Conservation (phyloP, 805 yeast genomes). For the Suhomyces kilbournensis region DNA sequence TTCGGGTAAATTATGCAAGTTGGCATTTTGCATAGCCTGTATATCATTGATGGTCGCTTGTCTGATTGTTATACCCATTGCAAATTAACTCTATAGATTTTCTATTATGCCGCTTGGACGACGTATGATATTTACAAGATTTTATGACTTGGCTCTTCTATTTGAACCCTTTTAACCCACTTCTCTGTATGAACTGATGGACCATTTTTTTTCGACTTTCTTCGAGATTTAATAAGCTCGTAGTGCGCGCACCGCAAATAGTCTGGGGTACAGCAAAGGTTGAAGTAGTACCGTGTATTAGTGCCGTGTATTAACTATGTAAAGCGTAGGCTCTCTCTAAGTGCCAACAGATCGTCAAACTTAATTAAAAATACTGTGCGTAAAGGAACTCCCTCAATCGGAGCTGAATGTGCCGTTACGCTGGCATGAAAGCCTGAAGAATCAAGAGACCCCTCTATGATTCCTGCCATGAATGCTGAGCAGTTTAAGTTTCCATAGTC, state of each 20-base stretch:
- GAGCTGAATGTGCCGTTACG: constrained; percentile 82
- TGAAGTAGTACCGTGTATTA: not conserved
- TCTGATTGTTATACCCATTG: constrained; percentile 83
- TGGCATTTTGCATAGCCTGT: constrained; percentile 95
- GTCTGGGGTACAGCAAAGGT: not conserved
- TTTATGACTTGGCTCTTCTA: not conserved
- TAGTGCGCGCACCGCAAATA: not conserved
- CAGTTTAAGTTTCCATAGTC: constrained; percentile 77
- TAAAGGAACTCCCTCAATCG: constrained; percentile 53
- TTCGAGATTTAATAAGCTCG: not conserved
- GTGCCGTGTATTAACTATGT: not conserved
- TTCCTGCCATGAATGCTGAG: constrained; percentile 81
- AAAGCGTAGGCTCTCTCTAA: constrained; percentile 51
- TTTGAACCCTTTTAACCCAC: not conserved
- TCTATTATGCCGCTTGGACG: not conserved
- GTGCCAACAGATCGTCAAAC: constrained; percentile 56
- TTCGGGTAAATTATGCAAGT: constrained; percentile 88
- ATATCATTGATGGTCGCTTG: constrained; percentile 83
- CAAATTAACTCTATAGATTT: not conserved
- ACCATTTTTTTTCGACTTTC: not conserved
- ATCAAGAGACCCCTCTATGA: constrained; percentile 79
- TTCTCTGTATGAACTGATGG: not conserved
- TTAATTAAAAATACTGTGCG: constrained; percentile 76
- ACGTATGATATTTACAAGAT: not conserved
- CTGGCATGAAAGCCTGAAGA: constrained; percentile 67